Conservation (phyloP, 306 rosid genomes). For the Crataegus laevigata region DNA sequence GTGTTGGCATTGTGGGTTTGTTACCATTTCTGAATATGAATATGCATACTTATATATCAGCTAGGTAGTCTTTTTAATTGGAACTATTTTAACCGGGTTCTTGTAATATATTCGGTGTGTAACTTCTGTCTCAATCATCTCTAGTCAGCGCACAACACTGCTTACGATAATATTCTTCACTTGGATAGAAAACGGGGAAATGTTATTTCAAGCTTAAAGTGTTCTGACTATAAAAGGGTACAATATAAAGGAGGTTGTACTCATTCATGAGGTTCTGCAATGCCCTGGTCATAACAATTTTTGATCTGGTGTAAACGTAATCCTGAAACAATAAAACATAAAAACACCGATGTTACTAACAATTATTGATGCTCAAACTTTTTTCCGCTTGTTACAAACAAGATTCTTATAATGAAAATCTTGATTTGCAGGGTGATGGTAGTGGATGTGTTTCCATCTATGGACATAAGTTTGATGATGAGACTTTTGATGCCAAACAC, state of each 20-base stretch:
- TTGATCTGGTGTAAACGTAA: background rate
- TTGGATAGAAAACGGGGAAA: background rate
- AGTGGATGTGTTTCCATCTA: constrained; percentile 93
- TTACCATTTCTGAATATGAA: background rate
- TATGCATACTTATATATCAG: background rate
- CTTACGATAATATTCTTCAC: background rate
- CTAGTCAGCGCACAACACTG: background rate
- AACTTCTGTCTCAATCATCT: background rate
- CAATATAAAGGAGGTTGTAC: background rate
- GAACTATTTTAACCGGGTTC: background rate
- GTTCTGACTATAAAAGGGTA: background rate
- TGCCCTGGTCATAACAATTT: background rate
- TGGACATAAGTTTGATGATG: constrained; percentile 86
- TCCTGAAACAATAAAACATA: background rate
- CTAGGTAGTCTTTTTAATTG: background rate
- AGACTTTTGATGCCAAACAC: constrained; percentile 85
- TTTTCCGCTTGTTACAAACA: background rate
- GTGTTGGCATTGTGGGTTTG: background rate
- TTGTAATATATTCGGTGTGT: background rate
- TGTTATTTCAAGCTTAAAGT: background rate
- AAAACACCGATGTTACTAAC: background rate
- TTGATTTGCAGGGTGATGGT: constrained; percentile 83
- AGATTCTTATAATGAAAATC: background rate
- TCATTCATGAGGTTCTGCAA: background rate
- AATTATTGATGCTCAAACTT: background rate